Conservation (phyloP, 352 stramenopile genomes). For the Phytopythium delawarense region DNA sequence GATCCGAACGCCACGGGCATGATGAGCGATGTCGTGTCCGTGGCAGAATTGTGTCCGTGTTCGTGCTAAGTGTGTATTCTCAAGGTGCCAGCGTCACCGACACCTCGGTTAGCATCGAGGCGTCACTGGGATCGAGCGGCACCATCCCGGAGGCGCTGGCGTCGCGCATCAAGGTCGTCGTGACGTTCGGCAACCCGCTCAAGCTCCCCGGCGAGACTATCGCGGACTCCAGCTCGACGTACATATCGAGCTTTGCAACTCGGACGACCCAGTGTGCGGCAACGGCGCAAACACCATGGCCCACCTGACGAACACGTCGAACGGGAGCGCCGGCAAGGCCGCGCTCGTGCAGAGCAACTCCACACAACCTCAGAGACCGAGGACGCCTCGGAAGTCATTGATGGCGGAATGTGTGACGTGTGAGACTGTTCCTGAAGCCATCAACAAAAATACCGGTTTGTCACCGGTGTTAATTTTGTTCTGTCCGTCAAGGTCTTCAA, state of each 20-base stretch:
- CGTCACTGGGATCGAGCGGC: too few species aligned
- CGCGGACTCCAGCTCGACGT: constrained; percentile 14
- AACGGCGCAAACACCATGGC: constrained; percentile 23
- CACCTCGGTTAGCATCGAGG: too few species aligned
- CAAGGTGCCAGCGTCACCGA: too few species aligned
- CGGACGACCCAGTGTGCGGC: constrained; percentile 24
- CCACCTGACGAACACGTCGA: constrained; percentile 21
- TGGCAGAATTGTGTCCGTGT: too few species aligned
- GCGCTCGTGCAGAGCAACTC: constrained; percentile 13
- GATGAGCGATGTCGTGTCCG: too few species aligned
- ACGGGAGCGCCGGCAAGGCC: constrained; percentile 18
- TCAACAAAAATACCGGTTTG: too few species aligned
- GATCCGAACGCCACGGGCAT: too few species aligned
- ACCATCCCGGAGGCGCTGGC: constrained; percentile 9
- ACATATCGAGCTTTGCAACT: constrained; percentile 27
- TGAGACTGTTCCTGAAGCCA: too few species aligned
- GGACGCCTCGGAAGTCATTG: background rate
- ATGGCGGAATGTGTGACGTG: too few species aligned
- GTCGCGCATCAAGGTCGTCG: constrained; percentile 24
- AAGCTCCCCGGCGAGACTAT: constrained; percentile 21
- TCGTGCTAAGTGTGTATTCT: too few species aligned
- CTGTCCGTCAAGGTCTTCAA: background rate
- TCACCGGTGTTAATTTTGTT: background rate
- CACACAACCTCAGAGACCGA: too few species aligned
- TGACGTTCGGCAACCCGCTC: constrained; percentile 29